Percentiles rank a stretch among this genome's conserved stretches.
These are phyloP conservation scores for Aspergillus sp. DNA, from an alignment of 2,329 filamentous ascomycete genomes.

Conservation along the genomic window DNA sequence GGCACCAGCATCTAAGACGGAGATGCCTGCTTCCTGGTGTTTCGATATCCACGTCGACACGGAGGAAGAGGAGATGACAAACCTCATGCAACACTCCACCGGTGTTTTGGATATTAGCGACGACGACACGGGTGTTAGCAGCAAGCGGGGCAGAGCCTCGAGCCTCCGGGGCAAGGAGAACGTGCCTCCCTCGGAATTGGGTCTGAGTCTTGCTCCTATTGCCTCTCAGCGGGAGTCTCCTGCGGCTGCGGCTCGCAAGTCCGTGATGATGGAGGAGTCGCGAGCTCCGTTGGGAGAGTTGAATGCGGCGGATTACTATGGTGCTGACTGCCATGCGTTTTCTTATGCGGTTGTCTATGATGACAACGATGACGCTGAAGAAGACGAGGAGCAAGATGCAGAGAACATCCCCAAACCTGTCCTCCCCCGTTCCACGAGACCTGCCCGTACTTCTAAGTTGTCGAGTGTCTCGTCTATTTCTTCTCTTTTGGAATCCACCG, in stretches of 20 bases:
- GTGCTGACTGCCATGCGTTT: slow-evolving; percentile 55
- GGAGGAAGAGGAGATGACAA: slow-evolving; percentile 81
- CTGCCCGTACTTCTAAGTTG: slow-evolving; percentile 11
- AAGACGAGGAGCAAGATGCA: slow-evolving; percentile 9
- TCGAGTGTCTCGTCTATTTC: slow-evolving; percentile 21
- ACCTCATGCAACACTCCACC: slow-evolving; percentile 84
- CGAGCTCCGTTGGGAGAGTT: slow-evolving; percentile 61
- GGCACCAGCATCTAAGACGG: slow-evolving; percentile 28
- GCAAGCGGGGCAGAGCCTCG: slow-evolving; percentile 39
- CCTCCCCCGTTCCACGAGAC: neutral
- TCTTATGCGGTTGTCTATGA: slow-evolving; percentile 56
- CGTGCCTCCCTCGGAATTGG: slow-evolving; percentile 59
- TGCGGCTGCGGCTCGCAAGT: slow-evolving; percentile 28
- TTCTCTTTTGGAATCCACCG: slow-evolving; percentile 15
- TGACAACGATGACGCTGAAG: slow-evolving; percentile 40
- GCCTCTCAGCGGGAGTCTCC: slow-evolving; percentile 15
- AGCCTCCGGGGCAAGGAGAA: slow-evolving; percentile 84
- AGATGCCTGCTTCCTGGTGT: slow-evolving; percentile 54
- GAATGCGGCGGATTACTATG: slow-evolving; percentile 59
- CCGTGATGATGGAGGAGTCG: slow-evolving; percentile 56
- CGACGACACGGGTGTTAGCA: slow-evolving; percentile 51
- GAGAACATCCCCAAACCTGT: slow-evolving; percentile 6
- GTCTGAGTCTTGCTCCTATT: slow-evolving; percentile 50
- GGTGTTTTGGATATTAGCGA: slow-evolving; percentile 80
- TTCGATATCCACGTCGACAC: slow-evolving; percentile 95